Percentiles rank a stretch among this genome's conserved stretches.
phyloP scores from a whole-genome alignment of 306 rosid species.

The Trichosanthes cucumerina region DNA sequence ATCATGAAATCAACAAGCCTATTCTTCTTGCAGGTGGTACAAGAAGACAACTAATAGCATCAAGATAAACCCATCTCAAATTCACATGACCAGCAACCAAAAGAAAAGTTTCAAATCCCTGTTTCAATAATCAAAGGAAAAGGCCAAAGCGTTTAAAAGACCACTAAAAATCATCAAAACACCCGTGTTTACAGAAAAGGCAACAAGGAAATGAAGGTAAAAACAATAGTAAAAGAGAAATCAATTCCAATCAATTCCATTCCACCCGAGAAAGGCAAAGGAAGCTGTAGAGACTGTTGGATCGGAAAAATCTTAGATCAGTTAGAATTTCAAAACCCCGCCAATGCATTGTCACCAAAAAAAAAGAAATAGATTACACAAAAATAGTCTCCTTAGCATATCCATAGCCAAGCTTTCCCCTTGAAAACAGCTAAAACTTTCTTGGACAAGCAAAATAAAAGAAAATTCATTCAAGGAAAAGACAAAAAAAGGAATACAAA shows the following conservation, averaged over 20 bases:
- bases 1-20: neutral
- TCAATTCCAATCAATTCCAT: conserved; percentile 16
- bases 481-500: neutral
- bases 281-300: conserved; percentile 25
- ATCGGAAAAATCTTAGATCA: conserved; percentile 39
- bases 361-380: conserved; percentile 15
- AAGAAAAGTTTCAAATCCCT: neutral
- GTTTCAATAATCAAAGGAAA: neutral
- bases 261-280: conserved; percentile 34
- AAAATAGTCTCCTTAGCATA: conserved; percentile 19
- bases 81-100: neutral
- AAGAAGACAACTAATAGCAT: neutral
- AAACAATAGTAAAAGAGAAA: conserved; percentile 5
- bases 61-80: neutral
- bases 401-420: conserved; percentile 15
- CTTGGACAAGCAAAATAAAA: neutral
- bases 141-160: neutral
- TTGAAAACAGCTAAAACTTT: conserved; percentile 15
- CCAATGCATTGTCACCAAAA: conserved; percentile 31
- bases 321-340: conserved; percentile 33
- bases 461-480: conserved; percentile 11
- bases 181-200: neutral
- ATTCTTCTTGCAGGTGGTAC: neutral
- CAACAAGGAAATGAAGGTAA: neutral
- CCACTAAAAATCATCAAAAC: neutral